Evolutionary conservation across 306 rosid genomes (phyloP).

Genomic region (Phaseolus lunatus): DNA sequence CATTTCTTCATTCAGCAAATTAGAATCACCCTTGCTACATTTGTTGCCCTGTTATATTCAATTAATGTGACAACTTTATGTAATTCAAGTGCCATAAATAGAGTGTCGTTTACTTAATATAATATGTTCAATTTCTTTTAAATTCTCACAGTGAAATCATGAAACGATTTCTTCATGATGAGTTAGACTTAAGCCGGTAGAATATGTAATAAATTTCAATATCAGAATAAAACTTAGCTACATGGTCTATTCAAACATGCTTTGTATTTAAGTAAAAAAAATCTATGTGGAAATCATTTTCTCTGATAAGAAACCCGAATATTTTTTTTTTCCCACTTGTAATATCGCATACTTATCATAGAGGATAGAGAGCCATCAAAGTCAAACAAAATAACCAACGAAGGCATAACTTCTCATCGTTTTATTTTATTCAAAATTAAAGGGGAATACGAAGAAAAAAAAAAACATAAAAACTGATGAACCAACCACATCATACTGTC

Average conservation of each 20-base stretch:
- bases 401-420: slow-evolving; percentile 2
- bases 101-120: neutral
- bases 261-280: slow-evolving; percentile 17
- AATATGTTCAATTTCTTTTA: neutral
- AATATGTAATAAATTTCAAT: slow-evolving; percentile 36
- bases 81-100: slow-evolving; percentile 15
- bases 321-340: slow-evolving; percentile 37
- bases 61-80: neutral
- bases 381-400: slow-evolving; percentile 36
- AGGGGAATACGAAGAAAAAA: neutral
- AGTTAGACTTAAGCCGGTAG: slow-evolving; percentile 34
- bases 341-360: slow-evolving; percentile 35
- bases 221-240: slow-evolving; percentile 35
- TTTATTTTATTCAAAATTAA: slow-evolving; percentile 21
- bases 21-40: slow-evolving; percentile 5
- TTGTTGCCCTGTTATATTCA: slow-evolving; percentile 37
- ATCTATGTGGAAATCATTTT: slow-evolving; percentile 16
- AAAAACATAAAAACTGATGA: slow-evolving; percentile 9
- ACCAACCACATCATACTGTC: neutral
- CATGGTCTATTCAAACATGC: slow-evolving; percentile 47
- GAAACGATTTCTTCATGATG: slow-evolving; percentile 7
- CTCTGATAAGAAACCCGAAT: slow-evolving; percentile 32
- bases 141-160: slow-evolving; percentile 19
- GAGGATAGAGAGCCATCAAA: slow-evolving; percentile 42
- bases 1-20: slow-evolving; percentile 7